A percentile compares a stretch with the other conserved stretches of the same genome.
Evolutionary conservation across 2,329 filamentous ascomycete species (phyloP).

Genomic region (Tolypocladium ovalisporum): DNA sequence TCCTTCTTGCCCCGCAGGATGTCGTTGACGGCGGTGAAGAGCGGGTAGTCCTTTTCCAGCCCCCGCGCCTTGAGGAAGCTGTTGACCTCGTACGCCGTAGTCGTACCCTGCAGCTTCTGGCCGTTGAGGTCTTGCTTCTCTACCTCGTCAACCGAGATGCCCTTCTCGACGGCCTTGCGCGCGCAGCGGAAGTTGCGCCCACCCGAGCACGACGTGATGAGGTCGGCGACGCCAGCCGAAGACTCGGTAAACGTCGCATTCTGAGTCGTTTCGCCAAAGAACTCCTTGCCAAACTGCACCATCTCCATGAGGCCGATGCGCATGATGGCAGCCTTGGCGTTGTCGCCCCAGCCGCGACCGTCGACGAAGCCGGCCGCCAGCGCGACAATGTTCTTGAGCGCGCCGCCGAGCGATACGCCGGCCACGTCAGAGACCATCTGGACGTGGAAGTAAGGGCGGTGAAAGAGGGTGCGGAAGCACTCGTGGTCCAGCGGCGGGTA

Average conservation of each 20-base stretch:
- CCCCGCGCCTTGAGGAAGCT: constrained; percentile 72
- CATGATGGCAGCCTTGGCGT: constrained; percentile 98
- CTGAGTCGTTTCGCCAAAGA: constrained; percentile 75
- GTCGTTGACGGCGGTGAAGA: constrained; percentile 80
- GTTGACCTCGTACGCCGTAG: constrained; percentile 85
- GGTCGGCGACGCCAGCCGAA: constrained; percentile 85
- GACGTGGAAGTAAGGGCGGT: constrained; percentile 95
- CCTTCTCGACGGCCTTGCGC: constrained; percentile 72
- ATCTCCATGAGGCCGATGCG: constrained; percentile 91
- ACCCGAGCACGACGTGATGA: constrained; percentile 88
- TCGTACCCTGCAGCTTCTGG: constrained; percentile 91
- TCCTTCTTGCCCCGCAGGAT: constrained; percentile 68
- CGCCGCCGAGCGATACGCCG: constrained; percentile 86
- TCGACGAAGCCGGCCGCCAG: constrained; percentile 92
- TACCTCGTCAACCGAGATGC: constrained; percentile 72
- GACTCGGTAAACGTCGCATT: constrained; percentile 92
- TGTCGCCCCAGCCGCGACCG: constrained; percentile 94
- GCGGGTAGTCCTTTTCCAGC: constrained; percentile 72
- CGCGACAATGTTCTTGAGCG: constrained; percentile 94
- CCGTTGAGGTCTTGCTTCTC: constrained; percentile 87
- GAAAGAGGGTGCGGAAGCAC: constrained; percentile 77
- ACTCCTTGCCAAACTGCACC: constrained; percentile 89
- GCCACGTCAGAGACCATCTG: constrained; percentile 92
- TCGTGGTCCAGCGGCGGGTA: constrained; percentile 81
- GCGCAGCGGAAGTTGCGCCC: constrained; percentile 93